A percentile compares a stretch with the other conserved stretches of the same genome.
Evolutionary conservation across 768 basidiomycete species (phyloP).

Genomic region (Podaxis rugospora): DNA sequence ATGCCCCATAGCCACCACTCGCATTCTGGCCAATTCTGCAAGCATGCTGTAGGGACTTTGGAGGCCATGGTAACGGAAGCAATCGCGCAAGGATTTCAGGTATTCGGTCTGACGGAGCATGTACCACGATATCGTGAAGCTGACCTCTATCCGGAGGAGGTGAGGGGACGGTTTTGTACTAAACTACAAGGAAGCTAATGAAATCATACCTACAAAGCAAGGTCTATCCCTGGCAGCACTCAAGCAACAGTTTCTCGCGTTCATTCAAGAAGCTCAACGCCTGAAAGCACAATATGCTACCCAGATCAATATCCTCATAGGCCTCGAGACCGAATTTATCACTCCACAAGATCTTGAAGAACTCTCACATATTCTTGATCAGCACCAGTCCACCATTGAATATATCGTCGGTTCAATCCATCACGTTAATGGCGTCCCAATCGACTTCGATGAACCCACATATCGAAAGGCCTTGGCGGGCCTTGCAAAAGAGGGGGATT

Average conservation of each 20-base stretch:
- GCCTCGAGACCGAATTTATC: constrained; percentile 92
- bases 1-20: constrained; percentile 80
- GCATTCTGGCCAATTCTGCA: constrained; percentile 93
- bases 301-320: constrained; percentile 77
- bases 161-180: constrained; percentile 23
- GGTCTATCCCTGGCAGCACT: constrained; percentile 50
- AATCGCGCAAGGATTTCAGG: constrained; percentile 68
- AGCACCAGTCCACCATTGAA: constrained; percentile 54
- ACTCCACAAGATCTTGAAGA: constrained; percentile 57
- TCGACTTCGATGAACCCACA: constrained; percentile 83
- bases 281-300: constrained; percentile 59
- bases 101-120: constrained; percentile 91
- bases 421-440: constrained; percentile 82
- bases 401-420: constrained; percentile 93
- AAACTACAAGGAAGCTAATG: background rate
- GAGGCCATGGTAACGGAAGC: constrained; percentile 82
- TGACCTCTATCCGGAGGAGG: constrained; percentile 97
- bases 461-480: constrained; percentile 58
- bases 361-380: constrained; percentile 48
- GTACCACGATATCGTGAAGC: constrained; percentile 77
- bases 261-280: constrained; percentile 75
- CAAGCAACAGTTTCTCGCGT: constrained; percentile 60
- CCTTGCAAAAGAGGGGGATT: constrained; percentile 22
- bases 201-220: constrained; percentile 35
- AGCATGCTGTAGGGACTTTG: constrained; percentile 77